Base-by-base conservation (phyloP, 768 basidiomycete genomes). In the Glaciozyma antarctica region DNA sequence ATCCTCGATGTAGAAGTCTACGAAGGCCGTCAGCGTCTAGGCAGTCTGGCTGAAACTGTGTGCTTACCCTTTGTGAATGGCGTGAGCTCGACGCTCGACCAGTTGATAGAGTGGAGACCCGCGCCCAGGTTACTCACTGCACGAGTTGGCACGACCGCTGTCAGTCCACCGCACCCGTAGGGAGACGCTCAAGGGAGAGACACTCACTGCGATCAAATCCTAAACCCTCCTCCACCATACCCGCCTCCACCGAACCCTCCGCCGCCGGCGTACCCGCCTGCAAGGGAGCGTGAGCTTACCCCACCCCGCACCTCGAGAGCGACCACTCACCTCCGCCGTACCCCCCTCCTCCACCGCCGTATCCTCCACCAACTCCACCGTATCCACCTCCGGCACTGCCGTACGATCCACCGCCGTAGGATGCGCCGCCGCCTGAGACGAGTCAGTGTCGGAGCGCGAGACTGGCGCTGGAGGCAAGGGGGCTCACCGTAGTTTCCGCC, bases 1-100 rank as follows among this genome's bases (percentile, higher is more conserved):
- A 77, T 97, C 90, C 77, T 99, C 92, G 54, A 86, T 16, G 38
- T 94, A 94, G 71, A 94, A 99, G 81, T 98, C 38, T 41, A 41
- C 38, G 38, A 41, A 12, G 13, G 38, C 7, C 38, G 38, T 41
- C 38, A 41, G 12, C 38, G 38, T 41, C 32, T 4, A 32, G 5
- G 32, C 5, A 9, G 38, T 41, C 38, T 41, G 13, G 38, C 12
- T 41, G 13, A 41, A 9, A 32, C 5, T 32, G 32, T 4, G 32
- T 32, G 32, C 34, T 5, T 41, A 41, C 38, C 97, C 81, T 98
- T 99, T 79, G 98, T 94, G 71, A 99, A 98, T 72, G 83, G 86
- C 73, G 85, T 82, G 63, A 95, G 79, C 66, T 84, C 85, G 54
- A 84, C 80, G 49, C 77, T 77, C 60, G 80, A 76, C 95, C 95